Evolutionary conservation across 495 filamentous ascomycete species (phyloP).

Genomic region (Talaromyces stipitatus): DNA sequence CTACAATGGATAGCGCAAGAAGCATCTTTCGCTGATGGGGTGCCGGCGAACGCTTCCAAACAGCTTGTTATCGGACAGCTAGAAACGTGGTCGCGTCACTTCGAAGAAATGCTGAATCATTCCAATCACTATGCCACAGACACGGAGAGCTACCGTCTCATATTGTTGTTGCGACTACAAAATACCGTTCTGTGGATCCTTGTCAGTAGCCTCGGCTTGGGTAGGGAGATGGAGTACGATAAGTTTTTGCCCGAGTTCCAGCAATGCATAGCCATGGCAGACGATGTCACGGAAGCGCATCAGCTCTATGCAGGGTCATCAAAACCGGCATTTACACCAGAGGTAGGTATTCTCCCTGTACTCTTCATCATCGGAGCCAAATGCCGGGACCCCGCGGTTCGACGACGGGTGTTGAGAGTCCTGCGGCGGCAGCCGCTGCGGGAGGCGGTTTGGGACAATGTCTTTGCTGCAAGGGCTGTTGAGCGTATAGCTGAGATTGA

Average conservation of each 20-base stretch:
- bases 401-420: conserved; percentile 15
- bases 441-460: conserved; percentile 26
- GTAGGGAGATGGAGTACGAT: not conserved
- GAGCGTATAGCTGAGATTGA: conserved; percentile 22
- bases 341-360: not conserved
- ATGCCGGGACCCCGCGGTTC: conserved; percentile 20
- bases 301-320: not conserved
- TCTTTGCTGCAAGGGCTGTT: conserved; percentile 16
- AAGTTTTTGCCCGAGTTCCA: not conserved
- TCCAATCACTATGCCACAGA: not conserved
- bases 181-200: conserved; percentile 20
- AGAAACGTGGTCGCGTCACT: not conserved
- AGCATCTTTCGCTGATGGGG: not conserved
- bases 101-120: not conserved
- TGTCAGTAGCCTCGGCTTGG: conserved; percentile 11
- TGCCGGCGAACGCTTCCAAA: not conserved
- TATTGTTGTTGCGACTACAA: conserved; percentile 11
- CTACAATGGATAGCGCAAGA: not conserved
- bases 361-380: conserved; percentile 24
- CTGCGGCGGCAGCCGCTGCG: conserved; percentile 19
- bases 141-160: not conserved
- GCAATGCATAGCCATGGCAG: not conserved
- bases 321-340: not conserved
- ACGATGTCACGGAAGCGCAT: not conserved
- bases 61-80: not conserved